phyloP scores from a whole-genome alignment of 2,329 filamentous ascomycete species.

The Fusarium avenaceum region DNA sequence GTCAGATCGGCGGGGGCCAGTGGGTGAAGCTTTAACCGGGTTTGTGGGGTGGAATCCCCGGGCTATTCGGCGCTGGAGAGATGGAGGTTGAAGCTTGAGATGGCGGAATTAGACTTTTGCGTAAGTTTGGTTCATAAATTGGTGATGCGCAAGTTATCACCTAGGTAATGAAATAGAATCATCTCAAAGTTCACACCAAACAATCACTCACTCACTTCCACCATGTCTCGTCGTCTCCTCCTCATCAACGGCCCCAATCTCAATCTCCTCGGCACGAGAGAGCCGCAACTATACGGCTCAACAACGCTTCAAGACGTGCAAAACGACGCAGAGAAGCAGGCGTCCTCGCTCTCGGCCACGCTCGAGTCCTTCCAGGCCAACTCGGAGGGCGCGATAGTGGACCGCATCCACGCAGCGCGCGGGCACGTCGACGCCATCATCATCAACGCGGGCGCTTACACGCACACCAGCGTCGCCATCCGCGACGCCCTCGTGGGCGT shows the following conservation, averaged over 20 bases:
- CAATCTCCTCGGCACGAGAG: slow-evolving; percentile 81
- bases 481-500: slow-evolving; percentile 80
- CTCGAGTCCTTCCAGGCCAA: slow-evolving; percentile 80
- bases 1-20: slow-evolving; percentile 12
- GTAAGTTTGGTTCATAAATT: slow-evolving; percentile 25
- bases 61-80: slow-evolving; percentile 18
- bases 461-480: slow-evolving; percentile 81
- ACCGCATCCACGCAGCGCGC: slow-evolving; percentile 78
- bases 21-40: slow-evolving; percentile 49
- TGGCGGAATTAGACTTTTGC: slow-evolving; percentile 31
- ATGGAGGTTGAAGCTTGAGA: slow-evolving; percentile 20
- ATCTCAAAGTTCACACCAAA: background rate
- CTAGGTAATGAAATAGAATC: background rate
- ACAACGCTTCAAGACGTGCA: slow-evolving; percentile 76
- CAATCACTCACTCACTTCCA: slow-evolving; percentile 5
- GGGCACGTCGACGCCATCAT: slow-evolving; percentile 72
- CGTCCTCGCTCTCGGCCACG: slow-evolving; percentile 59
- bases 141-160: background rate
- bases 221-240: slow-evolving; percentile 67
- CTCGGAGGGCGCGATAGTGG: slow-evolving; percentile 80
- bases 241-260: slow-evolving; percentile 87
- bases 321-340: slow-evolving; percentile 62
- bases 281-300: slow-evolving; percentile 79
- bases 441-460: slow-evolving; percentile 82
- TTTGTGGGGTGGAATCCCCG: slow-evolving; percentile 14